Base-by-base conservation (phyloP, 441 rosid species). In the Caryocar brasiliense region DNA sequence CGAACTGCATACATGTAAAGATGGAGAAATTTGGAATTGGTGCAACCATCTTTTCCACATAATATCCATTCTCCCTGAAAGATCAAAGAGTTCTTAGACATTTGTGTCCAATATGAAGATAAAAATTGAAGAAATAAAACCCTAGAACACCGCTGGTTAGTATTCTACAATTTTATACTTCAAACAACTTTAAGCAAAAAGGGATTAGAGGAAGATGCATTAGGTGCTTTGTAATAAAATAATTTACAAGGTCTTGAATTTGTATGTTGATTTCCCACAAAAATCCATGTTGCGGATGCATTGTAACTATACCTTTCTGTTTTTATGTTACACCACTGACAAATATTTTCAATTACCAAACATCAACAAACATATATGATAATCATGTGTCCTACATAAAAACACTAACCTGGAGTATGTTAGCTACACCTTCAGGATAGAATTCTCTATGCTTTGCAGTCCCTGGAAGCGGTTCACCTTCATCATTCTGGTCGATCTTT, bases 361-460 rank as follows among this genome's bases (percentile, higher is more conserved):
- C 12, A 17, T 29, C 35, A 32, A 43, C 51, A 40, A 40, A 30
- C 29, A 47, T 14, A 21, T 29, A 49, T 19, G 8, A 15, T 23
- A 64, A 44, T 6, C 13, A 51, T 21, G 35, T 41, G 32, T 49
- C 27, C 57, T 17, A 41, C 21, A 63, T 24, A 18, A 58, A 9
- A 3, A 62, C n/a, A 62, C 77, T 54, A 51, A 83, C 99, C 96
- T 86, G 78, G 37, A 93, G 96, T 63, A 74, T 68, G 61, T 78
- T 76, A 30, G 97, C 96, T 47, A 89, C 96, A 52, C 99, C 99
- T 80, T 93, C 99, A 6, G 97, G 97, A 71, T 93, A 93, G 76
- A 93, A 93, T 74, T 93, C 99, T 61, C 99, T 76, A 63, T 93
- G 99, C 64, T 95, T 82, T 61, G 96, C 95, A 68, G 99, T 93